Evolutionary conservation across 2,329 filamentous ascomycete genomes (phyloP).

Genomic region (Cladosporium sp.): DNA sequence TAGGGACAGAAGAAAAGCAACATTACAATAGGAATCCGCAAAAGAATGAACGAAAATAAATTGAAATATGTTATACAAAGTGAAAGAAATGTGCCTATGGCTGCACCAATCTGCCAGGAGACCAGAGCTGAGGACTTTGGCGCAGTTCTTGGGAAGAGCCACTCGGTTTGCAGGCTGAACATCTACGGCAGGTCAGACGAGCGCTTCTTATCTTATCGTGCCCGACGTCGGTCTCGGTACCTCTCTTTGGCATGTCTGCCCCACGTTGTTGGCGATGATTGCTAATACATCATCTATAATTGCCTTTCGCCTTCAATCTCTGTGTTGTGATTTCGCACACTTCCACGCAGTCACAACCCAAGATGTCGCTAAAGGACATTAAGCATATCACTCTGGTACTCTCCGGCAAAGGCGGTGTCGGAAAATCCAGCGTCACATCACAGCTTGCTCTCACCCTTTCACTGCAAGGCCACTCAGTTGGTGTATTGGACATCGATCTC

Average conservation of each 20-base stretch:
- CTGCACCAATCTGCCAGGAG: too few species aligned
- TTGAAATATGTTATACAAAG: neutral
- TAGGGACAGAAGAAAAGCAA: neutral
- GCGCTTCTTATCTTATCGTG: neutral
- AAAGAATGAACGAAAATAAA: neutral
- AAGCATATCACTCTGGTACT: conserved; percentile 79
- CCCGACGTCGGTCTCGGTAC: neutral
- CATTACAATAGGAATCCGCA: conserved; percentile 3
- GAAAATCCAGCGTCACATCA: conserved; percentile 96
- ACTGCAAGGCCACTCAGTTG: conserved; percentile 80
- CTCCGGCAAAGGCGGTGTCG: conserved; percentile 95
- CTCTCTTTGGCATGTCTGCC: neutral
- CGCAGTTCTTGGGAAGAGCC: too few species aligned
- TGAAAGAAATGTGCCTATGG: neutral
- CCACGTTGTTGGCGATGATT: neutral
- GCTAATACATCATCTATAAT: neutral
- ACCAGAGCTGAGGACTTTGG: too few species aligned
- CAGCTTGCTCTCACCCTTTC: conserved; percentile 89
- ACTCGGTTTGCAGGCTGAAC: neutral
- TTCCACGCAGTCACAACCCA: conserved; percentile 12
- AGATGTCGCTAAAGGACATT: conserved; percentile 65
- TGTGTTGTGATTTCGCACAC: too few species aligned
- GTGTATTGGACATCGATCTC: conserved; percentile 92
- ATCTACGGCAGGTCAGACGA: neutral
- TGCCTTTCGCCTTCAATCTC: neutral